Evolutionary conservation across 176 grass and related monocot genomes (phyloP).

Genomic region (Saccharum officinarum): DNA sequence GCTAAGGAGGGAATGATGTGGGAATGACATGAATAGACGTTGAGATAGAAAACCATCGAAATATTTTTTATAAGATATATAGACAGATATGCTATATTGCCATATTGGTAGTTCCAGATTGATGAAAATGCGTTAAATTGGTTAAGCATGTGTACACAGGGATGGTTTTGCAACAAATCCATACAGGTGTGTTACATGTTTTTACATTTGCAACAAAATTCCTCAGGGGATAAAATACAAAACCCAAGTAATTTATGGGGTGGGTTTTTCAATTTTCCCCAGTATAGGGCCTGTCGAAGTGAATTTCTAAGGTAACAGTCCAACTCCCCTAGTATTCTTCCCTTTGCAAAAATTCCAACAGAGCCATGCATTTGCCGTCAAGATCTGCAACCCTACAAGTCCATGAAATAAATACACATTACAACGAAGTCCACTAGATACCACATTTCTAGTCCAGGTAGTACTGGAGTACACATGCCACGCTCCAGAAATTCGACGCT

Average conservation of each 20-base stretch:
- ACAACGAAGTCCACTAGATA: background rate
- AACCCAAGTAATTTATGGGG: background rate
- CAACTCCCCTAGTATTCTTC: background rate
- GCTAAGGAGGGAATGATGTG: no score
- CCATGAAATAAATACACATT: background rate
- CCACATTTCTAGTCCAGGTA: background rate
- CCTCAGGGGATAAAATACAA: background rate
- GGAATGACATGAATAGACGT: no score
- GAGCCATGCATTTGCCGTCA: background rate
- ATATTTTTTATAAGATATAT: no score
- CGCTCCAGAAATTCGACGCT: background rate
- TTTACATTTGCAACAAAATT: background rate
- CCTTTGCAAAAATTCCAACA: background rate
- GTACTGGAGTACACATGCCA: conserved; percentile 16
- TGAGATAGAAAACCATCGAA: no score
- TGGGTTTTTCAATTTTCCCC: background rate
- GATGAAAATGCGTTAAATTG: no score
- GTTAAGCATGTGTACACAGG: background rate
- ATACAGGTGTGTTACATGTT: background rate
- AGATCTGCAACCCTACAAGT: background rate
- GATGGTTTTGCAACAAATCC: background rate
- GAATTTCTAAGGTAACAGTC: background rate
- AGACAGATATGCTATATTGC: no score
- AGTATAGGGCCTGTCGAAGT: background rate
- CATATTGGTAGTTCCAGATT: no score